phyloP scores from a whole-genome alignment of 1,284 basidiomycete species.

The Moesziomyces sp. region DNA sequence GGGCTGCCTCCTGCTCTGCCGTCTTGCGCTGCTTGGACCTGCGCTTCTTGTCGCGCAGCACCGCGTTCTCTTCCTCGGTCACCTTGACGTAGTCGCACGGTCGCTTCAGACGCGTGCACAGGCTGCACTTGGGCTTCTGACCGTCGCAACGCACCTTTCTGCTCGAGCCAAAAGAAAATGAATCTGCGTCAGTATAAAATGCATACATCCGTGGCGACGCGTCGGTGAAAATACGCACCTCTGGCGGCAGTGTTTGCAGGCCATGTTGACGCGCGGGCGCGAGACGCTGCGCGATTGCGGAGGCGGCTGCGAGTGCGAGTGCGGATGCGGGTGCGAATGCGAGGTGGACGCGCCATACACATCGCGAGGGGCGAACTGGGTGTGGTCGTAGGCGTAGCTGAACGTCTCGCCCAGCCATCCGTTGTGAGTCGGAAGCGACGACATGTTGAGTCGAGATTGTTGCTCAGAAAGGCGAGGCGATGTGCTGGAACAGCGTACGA shows the following conservation, averaged over 20 bases:
- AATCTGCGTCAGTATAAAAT: constrained; percentile 2
- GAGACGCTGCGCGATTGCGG: constrained; percentile 9
- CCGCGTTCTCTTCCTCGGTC: constrained; percentile 20
- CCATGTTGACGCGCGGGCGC: constrained; percentile 24
- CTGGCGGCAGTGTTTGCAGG: constrained; percentile 32
- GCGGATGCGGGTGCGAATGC: neutral
- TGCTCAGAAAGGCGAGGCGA: neutral
- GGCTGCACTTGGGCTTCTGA: constrained; percentile 16
- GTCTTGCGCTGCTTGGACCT: constrained; percentile 13
- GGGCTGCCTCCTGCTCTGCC: constrained; percentile 14
- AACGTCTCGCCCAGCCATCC: constrained; percentile 7
- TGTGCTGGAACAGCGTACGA: neutral
- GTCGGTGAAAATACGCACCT: constrained; percentile 11
- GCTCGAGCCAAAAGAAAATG: neutral
- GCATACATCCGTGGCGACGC: constrained; percentile 12
- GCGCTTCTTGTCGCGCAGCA: constrained; percentile 27
- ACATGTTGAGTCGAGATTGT: neutral
- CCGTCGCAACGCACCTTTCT: constrained; percentile 34
- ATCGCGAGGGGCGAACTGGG: constrained; percentile 1
- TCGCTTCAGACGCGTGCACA: constrained; percentile 14
- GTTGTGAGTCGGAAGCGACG: constrained; percentile 4
- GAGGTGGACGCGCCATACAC: constrained; percentile 5
- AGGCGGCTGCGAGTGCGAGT: constrained; percentile 1
- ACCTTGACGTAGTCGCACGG: constrained; percentile 28
- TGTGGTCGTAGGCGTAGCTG: constrained; percentile 10